These are phyloP conservation scores for Trichoderma gracile DNA, from an alignment of 2,329 filamentous ascomycete species.

Conservation along the genomic window DNA sequence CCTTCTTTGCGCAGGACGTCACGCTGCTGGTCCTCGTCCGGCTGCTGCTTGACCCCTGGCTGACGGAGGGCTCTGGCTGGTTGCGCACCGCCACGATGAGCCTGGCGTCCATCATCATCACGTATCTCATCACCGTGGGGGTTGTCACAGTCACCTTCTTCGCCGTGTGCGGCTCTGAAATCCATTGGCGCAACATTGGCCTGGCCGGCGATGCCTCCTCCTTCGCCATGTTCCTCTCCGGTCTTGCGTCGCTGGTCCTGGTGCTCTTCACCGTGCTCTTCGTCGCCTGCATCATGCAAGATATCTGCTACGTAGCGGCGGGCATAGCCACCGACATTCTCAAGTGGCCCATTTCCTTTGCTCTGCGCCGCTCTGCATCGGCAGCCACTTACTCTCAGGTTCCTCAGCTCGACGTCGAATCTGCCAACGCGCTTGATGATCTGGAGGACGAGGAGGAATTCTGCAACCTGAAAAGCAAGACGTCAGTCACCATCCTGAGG, in stretches of 20 bases:
- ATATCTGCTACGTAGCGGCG: conserved; percentile 29
- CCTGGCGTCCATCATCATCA: conserved; percentile 28
- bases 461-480: conserved; percentile 4
- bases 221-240: conserved; percentile 33
- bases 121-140: conserved; percentile 28
- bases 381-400: conserved; percentile 14
- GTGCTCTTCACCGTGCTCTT: conserved; percentile 25
- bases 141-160: conserved; percentile 38
- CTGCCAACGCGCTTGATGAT: conserved; percentile 1
- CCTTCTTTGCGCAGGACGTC: conserved; percentile 34
- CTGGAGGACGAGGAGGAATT: conserved; percentile 15
- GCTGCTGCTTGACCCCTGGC: conserved; percentile 27
- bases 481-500: conserved; percentile 3
- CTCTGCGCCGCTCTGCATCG: conserved; percentile 16
- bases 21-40: conserved; percentile 30
- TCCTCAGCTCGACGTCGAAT: conserved; percentile 23
- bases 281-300: conserved; percentile 31
- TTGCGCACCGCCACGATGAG: conserved; percentile 1
- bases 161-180: conserved; percentile 34
- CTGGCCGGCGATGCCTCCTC: conserved; percentile 33
- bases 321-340: conserved; percentile 31
- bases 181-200: conserved; percentile 36
- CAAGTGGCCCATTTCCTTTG: conserved; percentile 27
- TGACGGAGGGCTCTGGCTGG: not conserved
- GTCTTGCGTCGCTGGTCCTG: conserved; percentile 30